A percentile compares a stretch with the other conserved stretches of the same genome.
These are phyloP conservation scores for Leishmania guyanensis DNA, from an alignment of 208 protist species.

Conservation along the genomic window DNA sequence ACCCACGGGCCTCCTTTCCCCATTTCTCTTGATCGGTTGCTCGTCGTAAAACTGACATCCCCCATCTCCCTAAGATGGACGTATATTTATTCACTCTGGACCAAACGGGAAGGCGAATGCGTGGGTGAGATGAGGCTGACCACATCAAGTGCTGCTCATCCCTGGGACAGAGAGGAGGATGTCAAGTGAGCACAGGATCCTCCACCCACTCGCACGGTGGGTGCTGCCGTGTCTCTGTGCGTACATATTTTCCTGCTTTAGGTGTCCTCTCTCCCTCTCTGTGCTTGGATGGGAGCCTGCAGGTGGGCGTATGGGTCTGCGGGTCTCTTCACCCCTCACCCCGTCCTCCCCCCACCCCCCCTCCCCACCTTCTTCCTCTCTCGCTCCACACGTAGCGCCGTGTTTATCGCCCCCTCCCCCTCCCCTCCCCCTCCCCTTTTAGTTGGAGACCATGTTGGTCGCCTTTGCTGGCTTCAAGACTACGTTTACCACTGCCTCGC, in stretches of 20 bases:
- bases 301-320: background rate
- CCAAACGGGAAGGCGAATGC: background rate
- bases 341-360: too few species aligned
- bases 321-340: background rate
- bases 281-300: background rate
- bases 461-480: background rate
- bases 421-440: background rate
- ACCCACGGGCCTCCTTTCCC: background rate
- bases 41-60: background rate
- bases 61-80: background rate
- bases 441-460: background rate
- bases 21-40: background rate
- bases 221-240: background rate
- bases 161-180: background rate
- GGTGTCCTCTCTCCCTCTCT: background rate
- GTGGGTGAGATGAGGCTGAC: background rate
- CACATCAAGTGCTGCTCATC: background rate
- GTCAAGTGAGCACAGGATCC: too few species aligned
- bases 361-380: background rate
- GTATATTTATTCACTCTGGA: background rate
- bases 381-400: background rate
- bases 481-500: too few species aligned
- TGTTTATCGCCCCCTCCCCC: background rate
- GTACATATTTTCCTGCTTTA: background rate
- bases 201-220: background rate